phyloP scores from a whole-genome alignment of 257 asterid genomes.

The Cynanchum wilfordii region DNA sequence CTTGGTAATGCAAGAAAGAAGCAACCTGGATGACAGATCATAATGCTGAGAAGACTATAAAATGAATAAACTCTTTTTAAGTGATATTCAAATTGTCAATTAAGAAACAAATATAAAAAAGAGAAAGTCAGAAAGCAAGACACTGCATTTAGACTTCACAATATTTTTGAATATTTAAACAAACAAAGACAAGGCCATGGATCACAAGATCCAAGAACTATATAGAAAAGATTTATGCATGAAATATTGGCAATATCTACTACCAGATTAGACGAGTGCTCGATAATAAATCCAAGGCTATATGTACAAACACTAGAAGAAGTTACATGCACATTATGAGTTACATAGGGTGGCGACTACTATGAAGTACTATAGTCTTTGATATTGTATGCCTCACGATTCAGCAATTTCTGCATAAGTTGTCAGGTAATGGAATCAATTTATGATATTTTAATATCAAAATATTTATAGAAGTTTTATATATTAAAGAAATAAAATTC shows the following conservation, averaged over 20 bases:
- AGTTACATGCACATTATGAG: not conserved
- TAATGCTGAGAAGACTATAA: conserved; percentile 9
- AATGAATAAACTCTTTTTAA: not conserved
- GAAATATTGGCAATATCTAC: not conserved
- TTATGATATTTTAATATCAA: not conserved
- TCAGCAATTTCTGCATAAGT: not conserved
- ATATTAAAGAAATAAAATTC: not conserved
- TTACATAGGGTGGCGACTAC: not conserved
- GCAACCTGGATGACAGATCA: conserved; percentile 62
- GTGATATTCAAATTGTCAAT: not conserved
- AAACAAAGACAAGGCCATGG: not conserved
- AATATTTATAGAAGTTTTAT: not conserved
- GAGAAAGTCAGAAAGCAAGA: not conserved
- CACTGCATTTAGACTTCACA: not conserved
- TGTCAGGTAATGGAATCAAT: not conserved
- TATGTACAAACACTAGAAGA: not conserved
- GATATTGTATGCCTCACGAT: not conserved
- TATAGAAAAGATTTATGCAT: not conserved
- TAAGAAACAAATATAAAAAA: not conserved
- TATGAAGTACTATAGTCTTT: not conserved
- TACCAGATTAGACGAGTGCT: not conserved
- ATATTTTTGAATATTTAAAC: not conserved
- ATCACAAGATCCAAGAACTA: not conserved
- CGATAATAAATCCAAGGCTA: not conserved
- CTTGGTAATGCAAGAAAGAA: conserved; percentile 80